Evolutionary conservation across 1,284 basidiomycete genomes (phyloP).

Genomic region (Wallemia hederae): DNA sequence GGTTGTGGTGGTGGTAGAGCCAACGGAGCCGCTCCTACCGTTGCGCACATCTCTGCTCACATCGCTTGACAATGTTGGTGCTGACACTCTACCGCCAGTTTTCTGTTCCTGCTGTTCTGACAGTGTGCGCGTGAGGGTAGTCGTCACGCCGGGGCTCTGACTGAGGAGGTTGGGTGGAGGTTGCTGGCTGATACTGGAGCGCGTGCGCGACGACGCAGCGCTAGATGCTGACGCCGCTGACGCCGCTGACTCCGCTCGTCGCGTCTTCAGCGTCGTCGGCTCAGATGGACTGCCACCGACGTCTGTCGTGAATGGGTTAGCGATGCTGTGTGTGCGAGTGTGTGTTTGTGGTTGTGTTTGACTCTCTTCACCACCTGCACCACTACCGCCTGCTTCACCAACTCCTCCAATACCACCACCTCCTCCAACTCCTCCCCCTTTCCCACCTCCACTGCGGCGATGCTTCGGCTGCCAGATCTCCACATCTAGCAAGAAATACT

Average conservation of each 20-base stretch:
- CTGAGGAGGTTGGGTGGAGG: background rate
- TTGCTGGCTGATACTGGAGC: background rate
- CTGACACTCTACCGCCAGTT: background rate
- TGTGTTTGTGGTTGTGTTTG: too few species aligned
- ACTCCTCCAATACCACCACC: too few species aligned
- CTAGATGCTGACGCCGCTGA: background rate
- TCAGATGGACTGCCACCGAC: too few species aligned
- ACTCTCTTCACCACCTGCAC: too few species aligned
- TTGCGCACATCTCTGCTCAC: too few species aligned
- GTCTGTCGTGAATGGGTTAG: background rate
- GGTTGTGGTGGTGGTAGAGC: too few species aligned
- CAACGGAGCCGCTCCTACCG: too few species aligned
- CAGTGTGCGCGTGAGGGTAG: background rate
- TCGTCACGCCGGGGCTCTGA: background rate
- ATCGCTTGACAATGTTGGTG: background rate
- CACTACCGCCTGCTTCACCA: too few species aligned
- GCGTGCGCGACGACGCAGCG: background rate
- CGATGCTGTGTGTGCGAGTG: too few species aligned
- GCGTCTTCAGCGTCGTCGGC: too few species aligned
- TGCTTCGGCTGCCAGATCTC: conserved; percentile 36
- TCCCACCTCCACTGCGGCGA: background rate
- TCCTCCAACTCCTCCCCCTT: background rate
- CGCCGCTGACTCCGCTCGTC: background rate
- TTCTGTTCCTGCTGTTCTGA: background rate
- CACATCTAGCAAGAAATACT: conserved; percentile 75